Evolutionary conservation across 805 yeast species (phyloP).

Genomic region (Saccharomycopsis sp.): DNA sequence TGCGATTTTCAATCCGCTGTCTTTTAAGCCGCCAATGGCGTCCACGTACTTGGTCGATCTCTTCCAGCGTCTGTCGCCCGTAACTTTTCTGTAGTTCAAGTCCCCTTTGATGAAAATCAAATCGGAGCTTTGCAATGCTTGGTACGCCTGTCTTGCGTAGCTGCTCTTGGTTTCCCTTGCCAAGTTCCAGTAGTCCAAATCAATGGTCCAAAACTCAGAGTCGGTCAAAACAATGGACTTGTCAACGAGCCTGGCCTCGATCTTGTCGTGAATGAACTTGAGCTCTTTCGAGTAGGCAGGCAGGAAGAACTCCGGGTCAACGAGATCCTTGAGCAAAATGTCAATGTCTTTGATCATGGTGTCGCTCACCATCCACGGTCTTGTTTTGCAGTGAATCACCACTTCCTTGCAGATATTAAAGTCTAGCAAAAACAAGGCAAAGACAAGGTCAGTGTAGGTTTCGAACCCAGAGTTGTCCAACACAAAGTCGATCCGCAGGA

Average conservation of each 20-base stretch:
- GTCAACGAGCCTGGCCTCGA: slow-evolving; percentile 34
- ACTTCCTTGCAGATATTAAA: slow-evolving; percentile 54
- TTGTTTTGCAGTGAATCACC: slow-evolving; percentile 76
- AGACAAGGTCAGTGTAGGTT: slow-evolving; percentile 72
- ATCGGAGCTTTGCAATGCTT: slow-evolving; percentile 52
- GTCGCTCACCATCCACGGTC: slow-evolving; percentile 98
- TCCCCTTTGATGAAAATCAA: slow-evolving; percentile 90
- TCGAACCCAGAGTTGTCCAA: slow-evolving; percentile 95
- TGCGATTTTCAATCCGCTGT: slow-evolving; percentile 53
- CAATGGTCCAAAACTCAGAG: slow-evolving; percentile 82
- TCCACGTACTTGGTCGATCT: slow-evolving; percentile 62
- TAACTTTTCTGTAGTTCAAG: slow-evolving; percentile 85
- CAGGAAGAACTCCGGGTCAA: slow-evolving; percentile 43
- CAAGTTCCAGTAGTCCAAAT: slow-evolving; percentile 66
- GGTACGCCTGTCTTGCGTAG: slow-evolving; percentile 49
- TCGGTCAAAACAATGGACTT: slow-evolving; percentile 46
- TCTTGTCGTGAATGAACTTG: slow-evolving; percentile 37
- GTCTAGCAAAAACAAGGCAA: slow-evolving; percentile 61
- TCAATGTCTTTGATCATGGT: slow-evolving; percentile 78
- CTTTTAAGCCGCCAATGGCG: slow-evolving; percentile 64
- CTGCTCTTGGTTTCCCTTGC: slow-evolving; percentile 39
- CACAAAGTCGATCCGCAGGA: slow-evolving; percentile 61
- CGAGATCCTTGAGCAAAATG: slow-evolving; percentile 47
- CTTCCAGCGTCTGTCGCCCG: slow-evolving; percentile 87
- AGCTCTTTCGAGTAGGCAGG: slow-evolving; percentile 30